Evolutionary conservation across 2,329 filamentous ascomycete species (phyloP).

Genomic region (Fusarium vanettenii): DNA sequence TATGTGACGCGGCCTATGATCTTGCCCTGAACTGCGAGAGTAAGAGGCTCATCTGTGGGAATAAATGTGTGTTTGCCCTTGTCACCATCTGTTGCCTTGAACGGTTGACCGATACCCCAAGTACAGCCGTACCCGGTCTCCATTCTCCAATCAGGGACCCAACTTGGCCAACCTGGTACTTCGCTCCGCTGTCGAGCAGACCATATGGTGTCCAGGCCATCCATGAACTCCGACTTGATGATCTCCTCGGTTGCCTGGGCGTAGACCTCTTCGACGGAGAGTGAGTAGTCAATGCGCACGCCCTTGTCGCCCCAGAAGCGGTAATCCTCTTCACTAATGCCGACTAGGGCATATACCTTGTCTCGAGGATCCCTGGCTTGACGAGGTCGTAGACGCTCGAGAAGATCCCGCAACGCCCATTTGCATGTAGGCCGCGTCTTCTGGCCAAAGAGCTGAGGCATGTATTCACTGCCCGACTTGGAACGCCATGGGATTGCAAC

Average conservation of each 20-base stretch:
- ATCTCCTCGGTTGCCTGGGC: constrained; percentile 24
- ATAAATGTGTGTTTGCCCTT: constrained; percentile 17
- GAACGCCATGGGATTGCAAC: constrained; percentile 21
- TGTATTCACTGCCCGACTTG: constrained; percentile 17
- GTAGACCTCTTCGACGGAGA: constrained; percentile 20
- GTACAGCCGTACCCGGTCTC: constrained; percentile 26
- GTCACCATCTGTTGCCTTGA: neutral
- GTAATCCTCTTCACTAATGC: constrained; percentile 23
- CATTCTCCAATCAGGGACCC: constrained; percentile 36
- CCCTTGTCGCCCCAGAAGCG: neutral
- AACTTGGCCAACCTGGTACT: constrained; percentile 27
- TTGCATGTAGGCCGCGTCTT: constrained; percentile 17
- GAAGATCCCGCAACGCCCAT: constrained; percentile 23
- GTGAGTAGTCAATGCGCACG: constrained; percentile 23
- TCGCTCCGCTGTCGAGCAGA: constrained; percentile 21
- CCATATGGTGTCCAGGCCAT: constrained; percentile 25
- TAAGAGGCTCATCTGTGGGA: neutral
- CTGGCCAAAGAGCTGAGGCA: neutral
- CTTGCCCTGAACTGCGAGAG: constrained; percentile 14
- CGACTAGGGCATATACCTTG: constrained; percentile 31
- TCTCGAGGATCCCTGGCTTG: constrained; percentile 28
- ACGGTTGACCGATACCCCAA: constrained; percentile 25
- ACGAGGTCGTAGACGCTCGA: constrained; percentile 23
- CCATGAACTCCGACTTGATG: constrained; percentile 2
- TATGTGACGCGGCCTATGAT: constrained; percentile 13